Evolutionary conservation across 306 rosid genomes (phyloP).

Genomic region (Malus sylvestris): DNA sequence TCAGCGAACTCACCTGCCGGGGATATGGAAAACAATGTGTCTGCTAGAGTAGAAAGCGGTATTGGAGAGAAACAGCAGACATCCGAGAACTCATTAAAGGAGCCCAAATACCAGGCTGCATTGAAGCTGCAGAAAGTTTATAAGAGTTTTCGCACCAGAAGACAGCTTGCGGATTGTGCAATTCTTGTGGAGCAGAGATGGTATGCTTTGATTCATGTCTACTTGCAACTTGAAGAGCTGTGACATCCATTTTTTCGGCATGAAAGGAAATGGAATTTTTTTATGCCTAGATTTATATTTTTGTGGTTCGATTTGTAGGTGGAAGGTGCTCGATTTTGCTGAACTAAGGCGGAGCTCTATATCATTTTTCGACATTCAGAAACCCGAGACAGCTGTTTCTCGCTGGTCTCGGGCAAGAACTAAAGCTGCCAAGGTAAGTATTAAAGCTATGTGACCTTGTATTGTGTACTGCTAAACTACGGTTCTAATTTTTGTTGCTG

Average conservation of each 20-base stretch:
- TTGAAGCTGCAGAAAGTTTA: constrained; percentile 79
- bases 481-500: constrained; percentile 11
- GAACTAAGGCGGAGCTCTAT: constrained; percentile 77
- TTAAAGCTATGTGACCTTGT: background rate
- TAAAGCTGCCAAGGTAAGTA: constrained; percentile 70
- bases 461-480: background rate
- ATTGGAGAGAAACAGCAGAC: constrained; percentile 7
- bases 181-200: constrained; percentile 91
- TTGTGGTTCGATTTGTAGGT: constrained; percentile 35
- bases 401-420: constrained; percentile 80
- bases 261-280: background rate
- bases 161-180: constrained; percentile 84
- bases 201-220: constrained; percentile 25
- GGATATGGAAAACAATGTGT: constrained; percentile 29
- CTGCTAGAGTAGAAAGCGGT: constrained; percentile 26
- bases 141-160: constrained; percentile 83
- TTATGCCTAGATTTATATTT: background rate
- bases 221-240: background rate
- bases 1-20: constrained; percentile 32
- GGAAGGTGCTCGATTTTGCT: constrained; percentile 81
- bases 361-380: constrained; percentile 76
- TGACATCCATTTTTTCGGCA: background rate
- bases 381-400: constrained; percentile 66
- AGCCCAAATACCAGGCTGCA: constrained; percentile 54
- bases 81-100: constrained; percentile 28